phyloP scores from a whole-genome alignment of 495 filamentous ascomycete species.

The Amphirosellinia nigrospora region DNA sequence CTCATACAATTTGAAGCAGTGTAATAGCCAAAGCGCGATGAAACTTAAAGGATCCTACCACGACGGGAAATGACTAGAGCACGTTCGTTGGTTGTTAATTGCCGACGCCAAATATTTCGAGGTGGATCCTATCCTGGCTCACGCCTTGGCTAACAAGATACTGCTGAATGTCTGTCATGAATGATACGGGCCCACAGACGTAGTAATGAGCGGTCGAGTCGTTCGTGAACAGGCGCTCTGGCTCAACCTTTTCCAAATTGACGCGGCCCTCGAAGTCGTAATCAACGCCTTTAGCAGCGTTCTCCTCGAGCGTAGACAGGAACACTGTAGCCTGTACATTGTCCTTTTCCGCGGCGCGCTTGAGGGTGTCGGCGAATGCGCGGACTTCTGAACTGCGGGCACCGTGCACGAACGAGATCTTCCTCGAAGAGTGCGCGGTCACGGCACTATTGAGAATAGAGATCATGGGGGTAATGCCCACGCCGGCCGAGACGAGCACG shows the following conservation, averaged over 20 bases:
- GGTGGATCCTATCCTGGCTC: conserved; percentile 57
- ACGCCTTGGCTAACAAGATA: conserved; percentile 61
- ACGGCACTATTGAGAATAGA: conserved; percentile 68
- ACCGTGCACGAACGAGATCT: conserved; percentile 68
- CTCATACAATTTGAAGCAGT: background rate
- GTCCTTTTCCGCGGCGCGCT: conserved; percentile 45
- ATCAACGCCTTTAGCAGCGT: conserved; percentile 59
- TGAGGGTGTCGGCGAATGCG: conserved; percentile 61
- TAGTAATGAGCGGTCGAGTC: conserved; percentile 66
- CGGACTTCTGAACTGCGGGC: conserved; percentile 53
- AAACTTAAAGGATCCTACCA: background rate
- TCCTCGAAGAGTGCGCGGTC: conserved; percentile 48
- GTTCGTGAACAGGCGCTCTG: conserved; percentile 57
- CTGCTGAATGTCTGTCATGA: conserved; percentile 65
- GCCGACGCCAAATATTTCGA: conserved; percentile 74
- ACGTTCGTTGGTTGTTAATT: background rate
- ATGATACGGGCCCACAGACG: conserved; percentile 69
- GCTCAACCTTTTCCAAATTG: conserved; percentile 59
- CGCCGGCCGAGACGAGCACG: conserved; percentile 73
- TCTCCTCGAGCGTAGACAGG: conserved; percentile 43
- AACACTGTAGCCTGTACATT: conserved; percentile 50
- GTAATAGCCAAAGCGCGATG: background rate
- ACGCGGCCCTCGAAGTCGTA: conserved; percentile 63
- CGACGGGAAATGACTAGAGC: background rate
- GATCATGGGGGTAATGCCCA: conserved; percentile 71